Conservation (phyloP, 2,329 filamentous ascomycete genomes). For the Aureobasidium sp. region DNA sequence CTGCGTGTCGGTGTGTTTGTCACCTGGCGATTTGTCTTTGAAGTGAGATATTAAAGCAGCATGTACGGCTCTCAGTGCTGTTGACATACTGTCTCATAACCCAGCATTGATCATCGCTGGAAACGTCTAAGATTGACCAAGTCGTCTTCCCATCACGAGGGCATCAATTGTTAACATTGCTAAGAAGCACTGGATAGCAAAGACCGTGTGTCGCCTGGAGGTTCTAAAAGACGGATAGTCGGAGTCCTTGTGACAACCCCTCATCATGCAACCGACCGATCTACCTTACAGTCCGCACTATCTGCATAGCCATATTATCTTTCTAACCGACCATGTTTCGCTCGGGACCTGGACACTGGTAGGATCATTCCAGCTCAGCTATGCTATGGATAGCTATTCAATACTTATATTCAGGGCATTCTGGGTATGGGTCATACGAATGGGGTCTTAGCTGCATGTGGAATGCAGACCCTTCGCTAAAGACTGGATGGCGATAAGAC, state of each 20-base stretch:
- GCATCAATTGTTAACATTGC: too few species aligned
- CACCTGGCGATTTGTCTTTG: neutral
- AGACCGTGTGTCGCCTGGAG: neutral
- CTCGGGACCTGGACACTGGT: neutral
- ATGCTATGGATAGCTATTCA: neutral
- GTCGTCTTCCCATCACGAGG: neutral
- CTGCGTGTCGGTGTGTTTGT: neutral
- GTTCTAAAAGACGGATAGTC: neutral
- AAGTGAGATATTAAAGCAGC: neutral
- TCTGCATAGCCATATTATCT: neutral
- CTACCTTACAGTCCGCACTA: neutral
- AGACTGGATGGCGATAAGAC: neutral
- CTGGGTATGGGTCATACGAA: neutral
- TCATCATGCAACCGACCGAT: conserved; percentile 2
- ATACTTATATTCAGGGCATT: neutral
- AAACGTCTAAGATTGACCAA: neutral
- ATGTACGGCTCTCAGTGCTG: neutral
- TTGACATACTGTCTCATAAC: neutral
- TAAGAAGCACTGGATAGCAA: too few species aligned
- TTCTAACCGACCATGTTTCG: neutral
- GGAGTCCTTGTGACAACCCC: neutral
- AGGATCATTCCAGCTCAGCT: neutral
- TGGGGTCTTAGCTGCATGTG: neutral
- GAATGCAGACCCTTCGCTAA: conserved; percentile 15
- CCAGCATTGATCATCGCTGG: neutral